Base-by-base conservation (phyloP, 176 grass and related monocot species). In the Poa pratensis region DNA sequence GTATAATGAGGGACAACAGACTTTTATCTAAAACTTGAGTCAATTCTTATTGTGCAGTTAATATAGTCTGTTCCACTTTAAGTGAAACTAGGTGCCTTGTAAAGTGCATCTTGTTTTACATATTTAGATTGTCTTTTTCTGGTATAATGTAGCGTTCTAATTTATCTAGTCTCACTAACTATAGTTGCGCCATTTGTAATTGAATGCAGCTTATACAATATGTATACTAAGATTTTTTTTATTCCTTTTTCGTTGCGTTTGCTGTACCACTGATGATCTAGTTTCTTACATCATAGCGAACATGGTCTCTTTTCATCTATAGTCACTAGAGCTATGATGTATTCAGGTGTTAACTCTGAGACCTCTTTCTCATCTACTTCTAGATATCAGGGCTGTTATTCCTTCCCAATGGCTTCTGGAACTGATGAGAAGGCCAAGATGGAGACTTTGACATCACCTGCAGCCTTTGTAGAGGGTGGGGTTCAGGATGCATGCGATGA, bases 401-500 rank as follows among this genome's bases (percentile, higher is more conserved):
- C 35, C 20, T 40, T 84, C 76, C 42, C 42, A 80, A 90, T 90
- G 89, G 85, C 89, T 46, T 90, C 85, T 52, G 89, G 15, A 80
- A 87, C 81, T 76, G 86, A 89, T 49, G 83, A 92, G 51, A 92
- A 80, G 51, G 88, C 84, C 39, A 92, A 94, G 64, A 90, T 95
- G 82, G 96, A 98, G 84, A 70, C 78, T 81, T 87, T 89, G 40
- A 86, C 91, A 76, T 98, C 96, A 23, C 53, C 96, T 18, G 90
- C 81, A 10, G 93, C 96, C 78, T 98, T 98, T 78, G 96, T 98
- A 17, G 93, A 95, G 78, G 96, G 93, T 83, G 96, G 96, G 22
- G 85, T 90, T 85, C 96, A 98, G 74, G 96, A 98, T 86, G 93
- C 93, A 23, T 98, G 91, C 2, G 96, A 98, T 89, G 96, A 98